Conservation (phyloP, 805 yeast genomes). For the Lipomyces yamanashiensis region DNA sequence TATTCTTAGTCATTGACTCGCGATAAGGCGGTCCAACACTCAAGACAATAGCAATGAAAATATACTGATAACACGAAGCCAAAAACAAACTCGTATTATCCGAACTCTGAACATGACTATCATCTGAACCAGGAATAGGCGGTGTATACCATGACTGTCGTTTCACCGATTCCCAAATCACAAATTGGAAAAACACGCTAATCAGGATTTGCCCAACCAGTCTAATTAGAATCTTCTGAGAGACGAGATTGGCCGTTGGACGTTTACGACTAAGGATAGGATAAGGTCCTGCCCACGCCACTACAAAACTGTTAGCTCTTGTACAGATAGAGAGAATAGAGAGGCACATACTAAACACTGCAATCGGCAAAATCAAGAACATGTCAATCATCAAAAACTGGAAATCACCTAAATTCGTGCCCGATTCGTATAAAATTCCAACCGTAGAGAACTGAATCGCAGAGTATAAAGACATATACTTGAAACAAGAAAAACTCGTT, state of each 20-base stretch:
- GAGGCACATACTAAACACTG: slow-evolving; percentile 61
- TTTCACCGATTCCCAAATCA: slow-evolving; percentile 66
- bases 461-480: slow-evolving; percentile 95
- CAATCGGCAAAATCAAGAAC: slow-evolving; percentile 88
- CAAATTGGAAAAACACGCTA: slow-evolving; percentile 65
- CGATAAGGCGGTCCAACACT: slow-evolving; percentile 95
- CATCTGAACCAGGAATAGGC: slow-evolving; percentile 63
- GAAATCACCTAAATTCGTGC: slow-evolving; percentile 94
- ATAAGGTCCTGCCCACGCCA: slow-evolving; percentile 96
- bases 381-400: slow-evolving; percentile 94
- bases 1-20: slow-evolving; percentile 65
- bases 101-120: slow-evolving; percentile 77
- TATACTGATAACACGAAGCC: slow-evolving; percentile 85
- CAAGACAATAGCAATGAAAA: slow-evolving; percentile 78
- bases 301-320: slow-evolving; percentile 39
- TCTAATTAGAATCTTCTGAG: slow-evolving; percentile 84
- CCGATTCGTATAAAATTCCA: slow-evolving; percentile 79
- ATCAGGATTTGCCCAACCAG: slow-evolving; percentile 76
- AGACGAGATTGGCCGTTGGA: slow-evolving; percentile 92
- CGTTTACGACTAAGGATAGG: slow-evolving; percentile 64
- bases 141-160: slow-evolving; percentile 68
- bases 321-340: no score
- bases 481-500: slow-evolving; percentile 95
- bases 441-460: slow-evolving; percentile 95
- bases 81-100: slow-evolving; percentile 88